Conservation (phyloP, 176 grass and related monocot genomes). For the Carex scoparia region DNA sequence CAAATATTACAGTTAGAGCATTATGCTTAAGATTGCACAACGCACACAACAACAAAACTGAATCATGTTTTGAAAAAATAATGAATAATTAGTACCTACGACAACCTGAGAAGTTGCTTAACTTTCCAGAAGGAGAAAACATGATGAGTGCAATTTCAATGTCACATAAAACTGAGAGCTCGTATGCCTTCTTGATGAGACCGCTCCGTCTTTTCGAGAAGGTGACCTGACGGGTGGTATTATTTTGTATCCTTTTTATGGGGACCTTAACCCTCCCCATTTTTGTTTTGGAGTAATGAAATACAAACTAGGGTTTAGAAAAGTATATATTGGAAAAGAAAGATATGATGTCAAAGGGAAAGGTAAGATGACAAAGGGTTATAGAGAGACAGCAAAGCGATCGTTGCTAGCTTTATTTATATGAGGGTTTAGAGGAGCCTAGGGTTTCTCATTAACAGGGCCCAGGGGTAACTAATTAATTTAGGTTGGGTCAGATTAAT, state of each 20-base stretch:
- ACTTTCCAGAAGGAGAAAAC: constrained; percentile 57
- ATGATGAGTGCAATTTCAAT: constrained; percentile 73
- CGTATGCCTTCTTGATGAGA: constrained; percentile 79
- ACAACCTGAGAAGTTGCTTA: constrained; percentile 55
- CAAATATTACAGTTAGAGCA: not conserved
- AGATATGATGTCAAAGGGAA: not conserved
- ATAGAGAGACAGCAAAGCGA: not conserved
- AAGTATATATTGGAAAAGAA: not conserved
- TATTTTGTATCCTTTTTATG: constrained; percentile 57
- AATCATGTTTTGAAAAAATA: not conserved
- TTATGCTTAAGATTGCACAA: not conserved
- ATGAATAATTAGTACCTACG: constrained; percentile 22
- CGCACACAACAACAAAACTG: no score
- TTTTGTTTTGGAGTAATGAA: not conserved
- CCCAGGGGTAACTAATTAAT: no score
- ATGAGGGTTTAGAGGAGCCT: not conserved
- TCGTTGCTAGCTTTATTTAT: not conserved
- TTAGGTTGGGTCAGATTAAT: no score
- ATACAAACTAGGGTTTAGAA: not conserved
- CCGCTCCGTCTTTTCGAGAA: constrained; percentile 77
- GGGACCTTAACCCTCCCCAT: constrained; percentile 75
- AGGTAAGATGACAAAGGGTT: not conserved
- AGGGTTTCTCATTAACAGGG: no score
- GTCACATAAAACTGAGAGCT: constrained; percentile 73
- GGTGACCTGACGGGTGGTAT: constrained; percentile 64